phyloP scores from a whole-genome alignment of 352 stramenopile species.

The Globisporangium iwayamae region DNA sequence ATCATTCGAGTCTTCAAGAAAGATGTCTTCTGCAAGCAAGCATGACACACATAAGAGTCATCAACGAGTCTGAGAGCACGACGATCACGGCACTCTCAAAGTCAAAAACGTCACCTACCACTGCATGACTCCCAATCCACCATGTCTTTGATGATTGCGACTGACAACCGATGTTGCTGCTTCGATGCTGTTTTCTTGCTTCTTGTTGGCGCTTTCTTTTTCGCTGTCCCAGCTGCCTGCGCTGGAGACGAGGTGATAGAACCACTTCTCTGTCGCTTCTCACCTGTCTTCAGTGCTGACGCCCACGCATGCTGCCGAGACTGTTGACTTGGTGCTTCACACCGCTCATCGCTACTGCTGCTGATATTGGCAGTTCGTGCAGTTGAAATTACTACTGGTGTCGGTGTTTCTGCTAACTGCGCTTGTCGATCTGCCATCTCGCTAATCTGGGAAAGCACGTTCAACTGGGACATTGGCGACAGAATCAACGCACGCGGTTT shows the following conservation, averaged over 20 bases:
- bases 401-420: neutral
- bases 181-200: constrained; percentile 1
- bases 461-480: constrained; percentile 63
- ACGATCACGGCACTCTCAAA: neutral
- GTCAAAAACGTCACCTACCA: constrained; percentile 25
- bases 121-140: constrained; percentile 64
- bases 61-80: neutral
- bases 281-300: neutral
- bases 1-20: constrained; percentile 18
- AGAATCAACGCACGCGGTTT: constrained; percentile 31
- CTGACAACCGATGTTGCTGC: neutral
- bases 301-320: constrained; percentile 24
- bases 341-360: neutral
- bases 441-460: constrained; percentile 77
- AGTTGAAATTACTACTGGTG: constrained; percentile 1
- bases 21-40: constrained; percentile 27
- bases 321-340: neutral
- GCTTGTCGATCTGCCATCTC: constrained; percentile 45
- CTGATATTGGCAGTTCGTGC: neutral
- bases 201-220: constrained; percentile 7
- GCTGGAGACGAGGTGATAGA: neutral
- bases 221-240: constrained; percentile 1
- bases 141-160: constrained; percentile 33
- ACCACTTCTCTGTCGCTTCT: constrained; percentile 5
- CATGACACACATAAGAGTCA: neutral